Evolutionary conservation across 345 rosid species (phyloP).

Genomic region (Linum lewisii): DNA sequence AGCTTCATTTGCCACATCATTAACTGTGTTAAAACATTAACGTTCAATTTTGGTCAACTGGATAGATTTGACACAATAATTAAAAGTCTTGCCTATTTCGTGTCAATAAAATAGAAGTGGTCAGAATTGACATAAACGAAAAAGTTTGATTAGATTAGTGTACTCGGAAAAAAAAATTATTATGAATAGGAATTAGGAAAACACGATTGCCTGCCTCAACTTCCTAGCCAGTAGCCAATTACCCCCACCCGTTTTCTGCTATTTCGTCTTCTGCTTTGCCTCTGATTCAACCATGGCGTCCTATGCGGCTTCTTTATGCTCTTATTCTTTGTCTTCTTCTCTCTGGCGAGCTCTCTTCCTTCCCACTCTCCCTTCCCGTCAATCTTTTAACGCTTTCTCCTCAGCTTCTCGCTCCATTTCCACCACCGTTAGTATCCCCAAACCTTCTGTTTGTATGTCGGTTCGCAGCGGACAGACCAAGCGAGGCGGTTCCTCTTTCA

Average conservation of each 20-base stretch:
- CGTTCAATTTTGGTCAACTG: no score
- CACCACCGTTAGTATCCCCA: neutral
- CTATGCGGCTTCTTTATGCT: neutral
- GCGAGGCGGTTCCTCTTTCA: conserved; percentile 13
- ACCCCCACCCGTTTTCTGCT: neutral
- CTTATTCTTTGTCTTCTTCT: neutral
- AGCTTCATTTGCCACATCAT: no score
- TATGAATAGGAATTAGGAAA: no score
- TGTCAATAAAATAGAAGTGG: no score
- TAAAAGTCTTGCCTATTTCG: no score
- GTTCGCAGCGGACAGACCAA: conserved; percentile 16
- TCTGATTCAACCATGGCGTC: neutral
- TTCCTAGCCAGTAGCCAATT: no score
- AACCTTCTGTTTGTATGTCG: neutral
- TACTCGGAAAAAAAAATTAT: no score
- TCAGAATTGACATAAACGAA: no score
- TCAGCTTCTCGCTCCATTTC: neutral
- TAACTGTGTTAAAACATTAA: no score
- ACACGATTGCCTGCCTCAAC: neutral
- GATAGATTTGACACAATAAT: no score
- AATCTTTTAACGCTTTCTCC: neutral
- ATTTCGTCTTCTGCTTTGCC: neutral
- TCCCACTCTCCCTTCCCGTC: conserved; percentile 1
- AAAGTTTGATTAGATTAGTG: no score
- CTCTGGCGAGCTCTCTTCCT: conserved; percentile 3